These are phyloP conservation scores for Cetradonia linearis DNA, from an alignment of 495 filamentous ascomycete species.

Conservation along the genomic window DNA sequence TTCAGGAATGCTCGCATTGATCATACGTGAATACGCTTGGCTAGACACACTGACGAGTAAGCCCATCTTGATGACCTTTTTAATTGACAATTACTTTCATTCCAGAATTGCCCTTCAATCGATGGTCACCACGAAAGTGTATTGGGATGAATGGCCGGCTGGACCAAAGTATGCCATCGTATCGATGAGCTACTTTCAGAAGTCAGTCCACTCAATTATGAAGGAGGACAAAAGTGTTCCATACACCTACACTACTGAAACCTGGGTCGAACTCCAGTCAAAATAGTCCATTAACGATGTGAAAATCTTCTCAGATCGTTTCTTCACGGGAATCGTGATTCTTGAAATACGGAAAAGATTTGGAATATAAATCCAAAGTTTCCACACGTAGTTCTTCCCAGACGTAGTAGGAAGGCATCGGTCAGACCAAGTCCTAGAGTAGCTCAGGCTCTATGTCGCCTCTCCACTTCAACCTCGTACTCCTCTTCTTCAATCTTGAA, in stretches of 20 bases:
- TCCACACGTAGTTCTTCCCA: neutral
- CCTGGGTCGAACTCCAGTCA: neutral
- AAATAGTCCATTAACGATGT: neutral
- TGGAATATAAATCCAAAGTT: neutral
- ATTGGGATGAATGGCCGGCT: neutral
- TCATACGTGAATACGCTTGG: neutral
- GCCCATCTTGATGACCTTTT: neutral
- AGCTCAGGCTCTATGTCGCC: slow-evolving; percentile 13
- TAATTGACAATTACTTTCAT: neutral
- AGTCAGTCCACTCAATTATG: neutral
- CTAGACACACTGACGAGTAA: neutral
- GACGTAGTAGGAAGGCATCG: neutral
- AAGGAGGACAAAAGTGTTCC: neutral
- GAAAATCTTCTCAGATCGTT: neutral
- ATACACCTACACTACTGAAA: neutral
- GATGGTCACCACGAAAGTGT: neutral
- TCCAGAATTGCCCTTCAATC: neutral
- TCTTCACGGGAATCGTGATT: neutral
- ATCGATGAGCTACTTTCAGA: neutral
- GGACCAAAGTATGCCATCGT: neutral
- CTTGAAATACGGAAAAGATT: no score
- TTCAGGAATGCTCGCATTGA: neutral
- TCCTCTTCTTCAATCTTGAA: slow-evolving; percentile 73
- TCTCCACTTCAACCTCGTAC: slow-evolving; percentile 50
- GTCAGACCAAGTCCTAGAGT: neutral